A percentile compares a stretch with the other conserved stretches of the same genome.
Conservation (phyloP, 164 flowering plant species). For the Umbilicus rupestris region DNA sequence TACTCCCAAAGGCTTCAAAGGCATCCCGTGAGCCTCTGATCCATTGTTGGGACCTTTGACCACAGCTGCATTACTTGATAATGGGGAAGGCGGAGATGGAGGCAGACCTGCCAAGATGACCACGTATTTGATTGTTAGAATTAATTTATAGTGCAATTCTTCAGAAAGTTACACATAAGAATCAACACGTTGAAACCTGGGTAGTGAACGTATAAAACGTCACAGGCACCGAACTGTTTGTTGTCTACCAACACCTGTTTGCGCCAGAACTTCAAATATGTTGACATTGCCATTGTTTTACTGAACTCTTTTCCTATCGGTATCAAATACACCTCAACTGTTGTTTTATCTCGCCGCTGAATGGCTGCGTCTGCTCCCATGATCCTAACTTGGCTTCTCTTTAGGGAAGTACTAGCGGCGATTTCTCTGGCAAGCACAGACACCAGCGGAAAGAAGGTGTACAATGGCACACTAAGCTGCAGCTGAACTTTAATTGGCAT, state of each 20-base stretch:
- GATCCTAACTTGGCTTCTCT: not conserved
- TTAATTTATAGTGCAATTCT: not conserved
- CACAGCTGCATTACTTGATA: conserved; percentile 1
- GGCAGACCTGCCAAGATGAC: not conserved
- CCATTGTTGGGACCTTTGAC: conserved; percentile 1
- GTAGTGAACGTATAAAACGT: not conserved
- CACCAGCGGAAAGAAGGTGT: conserved; percentile 1
- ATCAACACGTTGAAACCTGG: not conserved
- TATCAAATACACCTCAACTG: not conserved
- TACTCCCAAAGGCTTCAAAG: conserved; percentile 1
- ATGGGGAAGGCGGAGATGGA: not conserved
- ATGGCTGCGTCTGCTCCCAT: not conserved
- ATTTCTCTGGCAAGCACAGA: conserved; percentile 5
- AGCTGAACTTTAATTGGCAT: conserved; percentile 1
- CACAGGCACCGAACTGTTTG: not conserved
- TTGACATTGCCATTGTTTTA: not conserved
- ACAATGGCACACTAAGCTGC: not conserved
- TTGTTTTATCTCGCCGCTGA: not conserved
- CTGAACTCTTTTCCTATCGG: not conserved
- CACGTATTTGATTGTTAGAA: not conserved
- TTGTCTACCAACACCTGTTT: not conserved
- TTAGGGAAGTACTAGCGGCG: not conserved
- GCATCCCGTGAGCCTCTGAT: not conserved
- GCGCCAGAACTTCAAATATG: not conserved
- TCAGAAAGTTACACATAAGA: not conserved